A percentile compares a stretch with the other conserved stretches of the same genome.
Evolutionary conservation across 768 basidiomycete species (phyloP).

Genomic region (Phaeotremella skinneri): DNA sequence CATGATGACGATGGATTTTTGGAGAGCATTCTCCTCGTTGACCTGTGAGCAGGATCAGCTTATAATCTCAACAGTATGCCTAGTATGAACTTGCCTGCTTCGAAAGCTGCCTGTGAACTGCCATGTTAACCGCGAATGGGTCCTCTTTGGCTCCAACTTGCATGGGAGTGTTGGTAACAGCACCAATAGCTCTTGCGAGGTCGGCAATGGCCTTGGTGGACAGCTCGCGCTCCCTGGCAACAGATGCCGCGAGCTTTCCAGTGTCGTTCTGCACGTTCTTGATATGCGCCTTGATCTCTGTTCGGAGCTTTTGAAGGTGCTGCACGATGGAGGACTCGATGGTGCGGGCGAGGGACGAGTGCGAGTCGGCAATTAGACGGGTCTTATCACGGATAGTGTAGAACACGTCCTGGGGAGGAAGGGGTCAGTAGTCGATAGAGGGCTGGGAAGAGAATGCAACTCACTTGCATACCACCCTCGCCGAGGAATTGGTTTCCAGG

Average conservation of each 20-base stretch:
- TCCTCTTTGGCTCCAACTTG: slow-evolving; percentile 72
- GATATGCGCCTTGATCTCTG: slow-evolving; percentile 97
- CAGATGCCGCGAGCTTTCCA: slow-evolving; percentile 81
- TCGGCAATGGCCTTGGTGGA: slow-evolving; percentile 83
- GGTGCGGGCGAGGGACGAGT: slow-evolving; percentile 91
- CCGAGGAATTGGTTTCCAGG: slow-evolving; percentile 96
- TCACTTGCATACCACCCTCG: slow-evolving; percentile 83
- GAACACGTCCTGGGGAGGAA: slow-evolving; percentile 69
- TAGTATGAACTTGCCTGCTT: slow-evolving; percentile 57
- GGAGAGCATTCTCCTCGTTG: slow-evolving; percentile 93
- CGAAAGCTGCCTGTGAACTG: slow-evolving; percentile 52
- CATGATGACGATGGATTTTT: slow-evolving; percentile 97
- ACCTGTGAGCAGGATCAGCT: slow-evolving; percentile 54
- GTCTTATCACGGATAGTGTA: slow-evolving; percentile 92
- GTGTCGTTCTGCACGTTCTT: slow-evolving; percentile 96
- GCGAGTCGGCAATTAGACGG: slow-evolving; percentile 87
- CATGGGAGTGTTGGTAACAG: slow-evolving; percentile 94
- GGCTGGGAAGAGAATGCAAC: slow-evolving; percentile 3
- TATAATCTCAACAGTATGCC: background rate
- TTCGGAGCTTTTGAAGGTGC: slow-evolving; percentile 89
- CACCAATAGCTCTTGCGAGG: slow-evolving; percentile 78
- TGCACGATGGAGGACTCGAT: slow-evolving; percentile 97
- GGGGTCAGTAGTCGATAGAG: background rate
- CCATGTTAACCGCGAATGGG: slow-evolving; percentile 63
- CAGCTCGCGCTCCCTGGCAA: slow-evolving; percentile 88